phyloP scores from a whole-genome alignment of 768 basidiomycete species.

The Crassisporium funariophilum region DNA sequence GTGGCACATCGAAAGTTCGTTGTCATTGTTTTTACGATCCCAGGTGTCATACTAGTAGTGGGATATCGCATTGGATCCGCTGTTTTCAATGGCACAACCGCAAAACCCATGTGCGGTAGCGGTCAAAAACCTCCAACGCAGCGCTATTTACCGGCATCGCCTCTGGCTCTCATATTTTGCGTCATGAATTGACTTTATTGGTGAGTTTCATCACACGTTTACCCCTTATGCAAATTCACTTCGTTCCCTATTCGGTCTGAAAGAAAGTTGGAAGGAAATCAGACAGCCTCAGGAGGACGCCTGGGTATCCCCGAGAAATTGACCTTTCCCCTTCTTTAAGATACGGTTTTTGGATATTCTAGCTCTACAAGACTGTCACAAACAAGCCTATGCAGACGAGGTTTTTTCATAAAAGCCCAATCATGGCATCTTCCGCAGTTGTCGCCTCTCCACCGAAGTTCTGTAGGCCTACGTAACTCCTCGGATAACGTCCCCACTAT shows the following conservation, averaged over 20 bases:
- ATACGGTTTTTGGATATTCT: conserved; percentile 32
- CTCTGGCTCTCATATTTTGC: too few species aligned
- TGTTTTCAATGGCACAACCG: neutral
- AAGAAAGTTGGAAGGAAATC: conserved; percentile 3
- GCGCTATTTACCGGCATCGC: too few species aligned
- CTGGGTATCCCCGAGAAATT: neutral
- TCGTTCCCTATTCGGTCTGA: conserved; percentile 5
- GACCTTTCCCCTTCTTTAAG: conserved; percentile 16
- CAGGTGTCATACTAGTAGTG: conserved; percentile 6
- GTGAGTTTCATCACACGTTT: too few species aligned
- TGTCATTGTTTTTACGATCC: conserved; percentile 19
- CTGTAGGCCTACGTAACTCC: conserved; percentile 28
- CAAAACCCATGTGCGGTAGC: too few species aligned
- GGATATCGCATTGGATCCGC: conserved; percentile 20
- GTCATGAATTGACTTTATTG: too few species aligned
- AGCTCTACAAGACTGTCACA: conserved; percentile 25
- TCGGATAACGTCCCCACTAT: conserved; percentile 28
- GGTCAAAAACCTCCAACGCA: too few species aligned
- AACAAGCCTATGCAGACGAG: conserved; percentile 19
- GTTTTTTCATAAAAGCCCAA: conserved; percentile 26
- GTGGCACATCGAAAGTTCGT: conserved; percentile 16
- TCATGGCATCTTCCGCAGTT: conserved; percentile 33
- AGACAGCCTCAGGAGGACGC: neutral
- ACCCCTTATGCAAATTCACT: conserved; percentile 8
- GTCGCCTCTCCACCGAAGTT: conserved; percentile 23